Evolutionary conservation across 2,329 filamentous ascomycete genomes (phyloP), one percentile per base, ranked within the genome.

Genomic region (Xylariaceae sp.): DNA sequence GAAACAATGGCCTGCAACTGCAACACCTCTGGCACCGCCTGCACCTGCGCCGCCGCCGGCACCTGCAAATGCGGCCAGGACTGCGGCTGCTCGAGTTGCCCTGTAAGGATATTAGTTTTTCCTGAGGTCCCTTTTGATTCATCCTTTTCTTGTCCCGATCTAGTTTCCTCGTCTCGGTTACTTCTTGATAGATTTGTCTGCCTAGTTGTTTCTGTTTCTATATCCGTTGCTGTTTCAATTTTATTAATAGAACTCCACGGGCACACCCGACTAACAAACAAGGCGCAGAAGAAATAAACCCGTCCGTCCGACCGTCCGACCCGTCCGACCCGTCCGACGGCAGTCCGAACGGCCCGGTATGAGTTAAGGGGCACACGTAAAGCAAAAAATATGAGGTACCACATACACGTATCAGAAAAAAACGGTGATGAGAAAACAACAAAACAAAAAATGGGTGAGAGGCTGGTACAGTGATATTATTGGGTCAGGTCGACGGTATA

Each of bases 11-110:
- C 51, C 37, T 71, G 68, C 66, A 66, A 65, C 53, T 71, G 68
- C 64, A 69, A 68, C 63, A 68, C 67, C 61, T 53, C 52, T 53
- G 57, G 61, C 17, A 64, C 61, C 59, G 37, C 68, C 41, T 71
- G 69, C 58, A 55, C 53, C 56, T 71, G 68, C 54, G 65, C 67
- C 47, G 64, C 53, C 51, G 55, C 67, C 4, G 69, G 68, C 61
- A 57, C 61, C 39, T 71, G 69, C 61, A 61, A 64, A 47, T 71
- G 69, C 57, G 66, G 64, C 60, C 47, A 66, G 47, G 67, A 60
- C 68, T 71, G 69, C 63, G 65, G 64, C 39, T 71, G 68, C 66
- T 49, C 62, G 50, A 66, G 61, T 62, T 71, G 68, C 64, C 68
- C 68, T 7, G 69, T 71, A 51, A 65, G 69, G 23, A 30, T 30